Evolutionary conservation across 164 flowering plant genomes (phyloP), one percentile per base, ranked within the genome.

Genomic region (Stephania yunnanensis): DNA sequence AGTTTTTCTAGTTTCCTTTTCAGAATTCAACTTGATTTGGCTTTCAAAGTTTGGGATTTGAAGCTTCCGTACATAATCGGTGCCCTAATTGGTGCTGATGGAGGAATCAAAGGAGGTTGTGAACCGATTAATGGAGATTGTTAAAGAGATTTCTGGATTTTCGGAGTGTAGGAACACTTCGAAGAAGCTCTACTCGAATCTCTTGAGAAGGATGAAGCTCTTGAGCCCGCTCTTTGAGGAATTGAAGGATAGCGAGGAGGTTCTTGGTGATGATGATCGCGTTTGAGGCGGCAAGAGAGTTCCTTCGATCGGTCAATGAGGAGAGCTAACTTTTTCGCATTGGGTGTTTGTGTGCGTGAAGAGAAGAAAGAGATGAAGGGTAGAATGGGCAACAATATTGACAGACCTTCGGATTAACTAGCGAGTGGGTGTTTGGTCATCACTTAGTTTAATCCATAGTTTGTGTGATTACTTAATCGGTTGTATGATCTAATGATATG

Each of bases 201-300:
- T 94, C 73, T 86, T 84, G 10, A 85, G 98, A 65, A 84, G 98
- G 77, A 84, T 94, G 76, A 92, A 90, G 90, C 87, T 94, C 0
- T 77, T 94, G 75, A 86, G 89, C 82, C 97, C 98, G 70, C 78
- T 94, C 44, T 88, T 92, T 71, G 98, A 94, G 81, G 98, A 94
- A 73, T 80, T 92, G 81, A 79, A 79, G 73, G 97, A 89, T 46
- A 71, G 79, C 17, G 82, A 84, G 4, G 79, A 65, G 12, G 80
- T 78, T 75, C 73, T 88, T 1, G 77, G 71, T 25, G 25, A 25
- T 25, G 25, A 25, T 25, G 25, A 30, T 71, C 44, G 89, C 94
- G 42, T 36, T 36, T 71, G 86, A 80, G 70, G 83, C 90, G 1
- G 86, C 91, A 31, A 75, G 68, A 68, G 82, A 79, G 77, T 80